Evolutionary conservation across 495 filamentous ascomycete species (phyloP).

Genomic region (Penicillium canariense): DNA sequence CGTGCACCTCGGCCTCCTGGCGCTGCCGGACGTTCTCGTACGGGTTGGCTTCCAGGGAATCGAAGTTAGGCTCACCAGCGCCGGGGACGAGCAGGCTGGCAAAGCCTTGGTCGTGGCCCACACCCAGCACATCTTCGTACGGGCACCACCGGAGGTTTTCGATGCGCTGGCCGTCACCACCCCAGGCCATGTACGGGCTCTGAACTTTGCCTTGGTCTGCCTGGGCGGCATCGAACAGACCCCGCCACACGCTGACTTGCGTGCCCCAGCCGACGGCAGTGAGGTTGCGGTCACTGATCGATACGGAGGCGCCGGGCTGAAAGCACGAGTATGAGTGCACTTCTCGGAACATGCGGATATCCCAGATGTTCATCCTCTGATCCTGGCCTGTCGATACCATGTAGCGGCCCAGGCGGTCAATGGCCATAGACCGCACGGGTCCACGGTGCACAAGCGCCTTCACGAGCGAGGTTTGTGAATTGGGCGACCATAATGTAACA

Average conservation of each 20-base stretch:
- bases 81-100: constrained; percentile 86
- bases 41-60: constrained; percentile 91
- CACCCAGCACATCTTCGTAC: constrained; percentile 86
- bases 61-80: constrained; percentile 94
- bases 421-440: constrained; percentile 80
- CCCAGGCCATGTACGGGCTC: constrained; percentile 90
- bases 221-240: constrained; percentile 70
- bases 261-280: constrained; percentile 93
- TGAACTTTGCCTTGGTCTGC: constrained; percentile 74
- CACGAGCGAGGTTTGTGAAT: constrained; percentile 77
- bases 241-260: constrained; percentile 83
- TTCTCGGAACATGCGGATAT: constrained; percentile 90
- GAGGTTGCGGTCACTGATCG: constrained; percentile 84
- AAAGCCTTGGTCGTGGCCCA: constrained; percentile 83
- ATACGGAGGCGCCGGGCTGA: constrained; percentile 76
- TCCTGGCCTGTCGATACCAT: constrained; percentile 96
- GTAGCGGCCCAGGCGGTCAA: constrained; percentile 88
- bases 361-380: constrained; percentile 90
- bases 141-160: constrained; percentile 89
- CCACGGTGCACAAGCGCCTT: constrained; percentile 94
- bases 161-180: constrained; percentile 77
- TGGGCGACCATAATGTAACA: constrained; percentile 95
- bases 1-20: constrained; percentile 87
- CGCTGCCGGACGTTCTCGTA: constrained; percentile 92
- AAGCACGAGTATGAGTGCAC: constrained; percentile 87